Base-by-base conservation (phyloP, 129 eudicot species). In the Rutidosis leptorrhynchoides region DNA sequence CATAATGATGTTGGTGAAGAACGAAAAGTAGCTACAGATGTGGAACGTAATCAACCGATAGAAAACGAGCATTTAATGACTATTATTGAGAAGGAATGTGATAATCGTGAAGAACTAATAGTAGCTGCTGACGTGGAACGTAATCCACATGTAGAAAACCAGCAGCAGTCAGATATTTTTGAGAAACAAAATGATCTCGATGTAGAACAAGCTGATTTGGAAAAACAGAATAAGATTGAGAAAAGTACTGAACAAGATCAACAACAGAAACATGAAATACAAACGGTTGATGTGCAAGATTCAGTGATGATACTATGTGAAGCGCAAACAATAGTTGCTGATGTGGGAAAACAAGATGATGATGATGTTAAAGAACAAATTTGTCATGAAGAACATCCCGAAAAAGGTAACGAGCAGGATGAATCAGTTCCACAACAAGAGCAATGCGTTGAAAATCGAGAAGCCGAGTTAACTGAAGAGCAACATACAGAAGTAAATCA, bases 221-320 rank as follows among this genome's bases (percentile, higher is more conserved):
- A 49, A 17, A 49, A 20, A 17, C 23, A 49, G 22, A 49, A 23
- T 20, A 49, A 17, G 24, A 20, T n/a, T 49, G 55, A 49, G 22
- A 49, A 49, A 49, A n/a, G 22, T 57, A 57, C 1, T 20, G 62
- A 57, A 57, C 62, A 27, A 25, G 56, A 40, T 49, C 55, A 17
- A 49, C 4, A n/a, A 20, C 55, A n/a, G 55, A 49, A 49, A 12
- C 53, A 35, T 1, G 27, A 53, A 57, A 28, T 57, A 25, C 62
- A 57, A 12, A 57, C 24, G 64, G 19, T n/a, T 33, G 35, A 51
- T 62, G 77, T 23, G 59, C 69, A 23, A 71, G 68, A 60, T 32
- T 71, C 60, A 46, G 62, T 30, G 51, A 71, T 48, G 68, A 71
- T 71, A 51, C 69, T 30, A 62, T 72, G 70, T 48, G 77, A 60